These are phyloP conservation scores for Acanthamoeba triangularis DNA, from an alignment of 208 protist species.

Conservation along the genomic window DNA sequence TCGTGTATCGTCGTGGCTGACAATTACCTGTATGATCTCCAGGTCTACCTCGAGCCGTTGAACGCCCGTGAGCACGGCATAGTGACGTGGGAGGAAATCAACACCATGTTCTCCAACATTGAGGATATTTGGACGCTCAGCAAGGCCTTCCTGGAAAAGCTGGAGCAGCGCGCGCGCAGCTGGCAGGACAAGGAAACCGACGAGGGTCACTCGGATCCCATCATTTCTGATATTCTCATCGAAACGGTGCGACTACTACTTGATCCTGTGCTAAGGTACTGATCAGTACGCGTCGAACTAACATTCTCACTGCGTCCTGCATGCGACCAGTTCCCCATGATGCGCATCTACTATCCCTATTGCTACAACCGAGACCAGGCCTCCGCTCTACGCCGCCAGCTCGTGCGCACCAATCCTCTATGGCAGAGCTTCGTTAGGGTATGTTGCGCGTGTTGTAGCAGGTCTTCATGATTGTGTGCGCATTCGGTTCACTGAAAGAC, in stretches of 20 bases:
- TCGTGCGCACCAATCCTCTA: conserved; percentile 39
- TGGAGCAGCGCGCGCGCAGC: conserved; percentile 17
- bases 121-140: conserved; percentile 39
- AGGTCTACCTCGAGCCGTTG: conserved; percentile 57
- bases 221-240: conserved; percentile 26
- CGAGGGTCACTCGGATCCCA: background rate
- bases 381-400: conserved; percentile 5
- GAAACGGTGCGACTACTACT: background rate
- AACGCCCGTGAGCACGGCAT: background rate
- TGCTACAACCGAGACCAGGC: conserved; percentile 64
- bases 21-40: no score
- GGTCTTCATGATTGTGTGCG: background rate
- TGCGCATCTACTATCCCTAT: conserved; percentile 39
- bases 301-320: background rate
- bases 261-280: no score
- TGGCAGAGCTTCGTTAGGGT: conserved; percentile 39
- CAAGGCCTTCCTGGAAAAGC: conserved; percentile 44
- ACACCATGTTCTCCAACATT: conserved; percentile 57
- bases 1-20: no score
- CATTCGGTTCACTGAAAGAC: background rate
- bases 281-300: no score
- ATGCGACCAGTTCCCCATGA: conserved; percentile 12
- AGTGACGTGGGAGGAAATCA: conserved; percentile 57
- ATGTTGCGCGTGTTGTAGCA: background rate
- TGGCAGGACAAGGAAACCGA: background rate